phyloP scores from a whole-genome alignment of 148 eudicot species.

The Bassia scoparia region DNA sequence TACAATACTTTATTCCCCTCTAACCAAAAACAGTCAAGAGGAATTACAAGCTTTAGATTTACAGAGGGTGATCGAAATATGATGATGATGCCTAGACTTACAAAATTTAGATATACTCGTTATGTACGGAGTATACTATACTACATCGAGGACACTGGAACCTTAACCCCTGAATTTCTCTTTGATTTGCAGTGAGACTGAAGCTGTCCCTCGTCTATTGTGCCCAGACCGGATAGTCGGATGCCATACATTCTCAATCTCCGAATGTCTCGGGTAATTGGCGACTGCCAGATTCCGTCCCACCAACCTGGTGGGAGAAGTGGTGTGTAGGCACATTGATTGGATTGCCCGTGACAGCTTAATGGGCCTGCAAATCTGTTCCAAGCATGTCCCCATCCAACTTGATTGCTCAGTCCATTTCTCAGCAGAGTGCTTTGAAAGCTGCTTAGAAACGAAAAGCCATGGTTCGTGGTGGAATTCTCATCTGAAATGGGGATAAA shows the following conservation, averaged over 20 bases:
- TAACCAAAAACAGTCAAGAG: constrained; percentile 3
- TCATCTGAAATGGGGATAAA: constrained; percentile 39
- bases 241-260: constrained; percentile 69
- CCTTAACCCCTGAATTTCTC: constrained; percentile 33
- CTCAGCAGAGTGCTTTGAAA: constrained; percentile 59
- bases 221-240: constrained; percentile 61
- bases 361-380: constrained; percentile 84
- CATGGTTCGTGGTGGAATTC: constrained; percentile 32
- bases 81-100: constrained; percentile 14
- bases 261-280: constrained; percentile 57
- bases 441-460: constrained; percentile 72
- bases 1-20: constrained; percentile 13
- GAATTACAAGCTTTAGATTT: constrained; percentile 10
- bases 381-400: constrained; percentile 98
- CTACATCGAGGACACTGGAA: constrained; percentile 35
- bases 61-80: constrained; percentile 7
- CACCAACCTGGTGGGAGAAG: constrained; percentile 93
- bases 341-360: constrained; percentile 64
- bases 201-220: constrained; percentile 53
- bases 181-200: constrained; percentile 45
- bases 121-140: no score
- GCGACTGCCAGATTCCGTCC: constrained; percentile 96
- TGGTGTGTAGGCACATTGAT: constrained; percentile 84
- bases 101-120: constrained; percentile 6
- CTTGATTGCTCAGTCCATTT: constrained; percentile 66